Conservation (phyloP, 768 basidiomycete genomes). For the Russula brevipes region DNA sequence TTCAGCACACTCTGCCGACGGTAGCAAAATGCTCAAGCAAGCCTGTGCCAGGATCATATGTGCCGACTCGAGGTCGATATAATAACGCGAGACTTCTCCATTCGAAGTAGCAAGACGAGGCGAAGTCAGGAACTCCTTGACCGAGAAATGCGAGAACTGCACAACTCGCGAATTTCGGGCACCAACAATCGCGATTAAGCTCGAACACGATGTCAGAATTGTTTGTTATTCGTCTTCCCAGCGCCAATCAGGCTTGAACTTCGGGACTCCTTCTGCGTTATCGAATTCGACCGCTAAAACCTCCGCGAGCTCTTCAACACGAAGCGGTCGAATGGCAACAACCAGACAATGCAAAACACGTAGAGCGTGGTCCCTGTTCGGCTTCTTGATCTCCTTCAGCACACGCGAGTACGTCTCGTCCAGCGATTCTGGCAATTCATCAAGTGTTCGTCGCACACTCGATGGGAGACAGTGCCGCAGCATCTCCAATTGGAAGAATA, state of each 20-base stretch:
- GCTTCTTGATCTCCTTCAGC: not conserved
- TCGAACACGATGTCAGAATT: not conserved
- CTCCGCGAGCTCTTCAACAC: not conserved
- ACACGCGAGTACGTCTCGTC: not conserved
- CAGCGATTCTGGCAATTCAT: not conserved
- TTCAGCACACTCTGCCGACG: too few species aligned
- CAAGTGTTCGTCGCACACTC: not conserved
- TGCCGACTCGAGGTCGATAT: too few species aligned
- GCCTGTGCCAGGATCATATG: too few species aligned
- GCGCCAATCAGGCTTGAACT: not conserved
- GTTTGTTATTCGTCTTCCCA: not conserved
- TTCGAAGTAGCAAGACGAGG: too few species aligned
- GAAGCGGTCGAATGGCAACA: not conserved
- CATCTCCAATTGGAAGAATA: not conserved
- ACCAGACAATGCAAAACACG: constrained; percentile 4
- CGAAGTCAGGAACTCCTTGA: too few species aligned
- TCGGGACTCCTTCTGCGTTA: not conserved
- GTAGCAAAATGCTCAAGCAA: too few species aligned
- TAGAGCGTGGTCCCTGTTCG: not conserved
- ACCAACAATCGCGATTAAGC: too few species aligned
- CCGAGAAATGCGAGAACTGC: too few species aligned
- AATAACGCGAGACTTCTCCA: too few species aligned
- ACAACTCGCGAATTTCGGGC: too few species aligned
- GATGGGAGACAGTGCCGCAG: not conserved
- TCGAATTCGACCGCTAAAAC: not conserved